Evolutionary conservation across 306 rosid species (phyloP).

Genomic region (Purshia tridentata): DNA sequence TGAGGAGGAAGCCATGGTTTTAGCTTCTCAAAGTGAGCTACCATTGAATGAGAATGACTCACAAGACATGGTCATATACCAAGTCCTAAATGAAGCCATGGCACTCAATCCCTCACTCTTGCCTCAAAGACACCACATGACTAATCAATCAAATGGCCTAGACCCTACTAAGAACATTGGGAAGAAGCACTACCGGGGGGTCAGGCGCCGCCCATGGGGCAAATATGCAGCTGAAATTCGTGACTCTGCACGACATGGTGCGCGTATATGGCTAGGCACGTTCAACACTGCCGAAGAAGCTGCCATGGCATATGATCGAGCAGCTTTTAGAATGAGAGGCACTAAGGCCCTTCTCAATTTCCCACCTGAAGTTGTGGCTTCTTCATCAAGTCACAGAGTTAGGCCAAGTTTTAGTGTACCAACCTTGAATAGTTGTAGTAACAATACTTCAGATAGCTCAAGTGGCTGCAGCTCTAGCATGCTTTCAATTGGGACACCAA

Average conservation of each 20-base stretch:
- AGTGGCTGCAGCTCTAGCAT: slow-evolving; percentile 28
- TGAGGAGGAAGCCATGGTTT: slow-evolving; percentile 30
- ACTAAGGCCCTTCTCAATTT: slow-evolving; percentile 77
- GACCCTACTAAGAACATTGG: slow-evolving; percentile 36
- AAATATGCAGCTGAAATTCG: slow-evolving; percentile 93
- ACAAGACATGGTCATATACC: slow-evolving; percentile 86
- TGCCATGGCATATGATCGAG: slow-evolving; percentile 83
- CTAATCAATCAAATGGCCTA: slow-evolving; percentile 23
- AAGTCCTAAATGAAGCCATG: slow-evolving; percentile 66
- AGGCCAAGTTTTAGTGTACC: slow-evolving; percentile 3
- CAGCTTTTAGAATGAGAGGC: slow-evolving; percentile 82
- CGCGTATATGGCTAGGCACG: slow-evolving; percentile 84
- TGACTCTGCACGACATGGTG: slow-evolving; percentile 67
- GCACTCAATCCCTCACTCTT: slow-evolving; percentile 23
- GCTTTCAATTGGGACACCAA: slow-evolving; percentile 17
- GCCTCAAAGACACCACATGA: slow-evolving; percentile 31
- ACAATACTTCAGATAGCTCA: slow-evolving; percentile 14
- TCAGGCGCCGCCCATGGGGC: slow-evolving; percentile 87
- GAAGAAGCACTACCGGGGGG: slow-evolving; percentile 88
- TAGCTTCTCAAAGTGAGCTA: slow-evolving; percentile 55
- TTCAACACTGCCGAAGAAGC: slow-evolving; percentile 87
- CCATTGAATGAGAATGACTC: slow-evolving; percentile 87
- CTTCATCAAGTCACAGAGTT: slow-evolving; percentile 12
- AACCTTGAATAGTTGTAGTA: not conserved
- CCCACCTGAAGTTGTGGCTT: slow-evolving; percentile 55